Conservation (phyloP, 2,329 filamentous ascomycete genomes). For the Aspergillus thermomutatus region DNA sequence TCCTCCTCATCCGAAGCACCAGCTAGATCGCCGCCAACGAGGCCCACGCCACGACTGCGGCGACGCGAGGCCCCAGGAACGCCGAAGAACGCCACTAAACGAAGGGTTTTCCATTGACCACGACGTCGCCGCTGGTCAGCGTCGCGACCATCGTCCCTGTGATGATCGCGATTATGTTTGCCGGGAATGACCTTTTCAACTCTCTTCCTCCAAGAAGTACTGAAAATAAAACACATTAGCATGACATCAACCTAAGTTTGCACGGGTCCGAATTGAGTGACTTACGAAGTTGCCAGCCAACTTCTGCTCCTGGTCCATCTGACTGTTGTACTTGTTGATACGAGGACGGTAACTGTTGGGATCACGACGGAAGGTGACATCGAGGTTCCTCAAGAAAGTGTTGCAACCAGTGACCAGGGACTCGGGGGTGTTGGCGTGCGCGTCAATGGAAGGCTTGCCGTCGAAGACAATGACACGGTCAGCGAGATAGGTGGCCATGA, state of each 20-base stretch:
- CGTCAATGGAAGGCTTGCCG: constrained; percentile 81
- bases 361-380: constrained; percentile 98
- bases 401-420: constrained; percentile 95
- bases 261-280: constrained; percentile 20
- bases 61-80: constrained; percentile 41
- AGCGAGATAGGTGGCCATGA: constrained; percentile 81
- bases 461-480: constrained; percentile 99
- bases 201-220: constrained; percentile 94
- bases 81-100: constrained; percentile 41
- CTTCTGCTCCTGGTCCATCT: constrained; percentile 98
- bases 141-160: constrained; percentile 34
- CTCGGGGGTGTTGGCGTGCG: constrained; percentile 85
- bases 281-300: constrained; percentile 82
- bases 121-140: constrained; percentile 33
- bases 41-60: constrained; percentile 25
- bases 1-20: constrained; percentile 57
- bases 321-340: constrained; percentile 96
- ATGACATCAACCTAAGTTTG: background rate
- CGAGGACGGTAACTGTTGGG: constrained; percentile 93
- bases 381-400: constrained; percentile 89
- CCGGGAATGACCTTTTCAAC: constrained; percentile 62
- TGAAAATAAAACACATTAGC: constrained; percentile 31
- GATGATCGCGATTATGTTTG: constrained; percentile 37
- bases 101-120: constrained; percentile 30
- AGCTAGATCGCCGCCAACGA: constrained; percentile 52